Evolutionary conservation across 495 filamentous ascomycete genomes (phyloP).

Genomic region (Lophiotrema nucula): DNA sequence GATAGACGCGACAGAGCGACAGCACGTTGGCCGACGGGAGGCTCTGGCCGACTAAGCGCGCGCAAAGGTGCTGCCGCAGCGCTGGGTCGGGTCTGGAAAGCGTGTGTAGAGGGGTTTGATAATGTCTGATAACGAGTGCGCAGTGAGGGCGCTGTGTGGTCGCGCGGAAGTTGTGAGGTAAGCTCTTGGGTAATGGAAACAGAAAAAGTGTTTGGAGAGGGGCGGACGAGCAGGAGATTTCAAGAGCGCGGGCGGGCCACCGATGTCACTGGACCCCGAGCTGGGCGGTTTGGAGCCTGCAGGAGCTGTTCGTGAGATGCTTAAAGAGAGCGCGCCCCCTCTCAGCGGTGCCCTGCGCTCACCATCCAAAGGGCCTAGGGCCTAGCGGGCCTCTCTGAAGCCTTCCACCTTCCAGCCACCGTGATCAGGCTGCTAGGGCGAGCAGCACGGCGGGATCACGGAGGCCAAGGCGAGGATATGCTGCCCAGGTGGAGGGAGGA

Average conservation of each 20-base stretch:
- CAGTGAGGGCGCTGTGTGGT: conserved; percentile 28
- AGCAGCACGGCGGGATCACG: neutral
- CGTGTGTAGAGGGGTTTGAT: conserved; percentile 33
- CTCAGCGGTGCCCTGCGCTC: neutral
- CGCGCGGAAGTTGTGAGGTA: conserved; percentile 37
- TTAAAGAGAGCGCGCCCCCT: neutral
- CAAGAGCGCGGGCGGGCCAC: conserved; percentile 24
- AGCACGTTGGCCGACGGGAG: conserved; percentile 5
- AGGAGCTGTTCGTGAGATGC: neutral
- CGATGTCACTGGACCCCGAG: conserved; percentile 7
- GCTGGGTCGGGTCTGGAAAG: conserved; percentile 13
- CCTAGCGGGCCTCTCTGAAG: no score
- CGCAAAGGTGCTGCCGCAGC: conserved; percentile 13
- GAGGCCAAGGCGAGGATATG: neutral
- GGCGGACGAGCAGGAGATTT: conserved; percentile 29
- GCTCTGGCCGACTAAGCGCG: conserved; percentile 33
- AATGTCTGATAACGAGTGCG: conserved; percentile 34
- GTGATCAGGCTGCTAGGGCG: neutral
- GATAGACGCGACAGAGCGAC: conserved; percentile 28
- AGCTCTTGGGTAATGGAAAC: conserved; percentile 45
- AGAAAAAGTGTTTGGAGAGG: conserved; percentile 14
- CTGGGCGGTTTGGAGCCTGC: conserved; percentile 6
- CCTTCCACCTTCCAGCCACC: no score
- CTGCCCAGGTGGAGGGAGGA: neutral
- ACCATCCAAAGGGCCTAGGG: no score